Evolutionary conservation across 139 green algal genomes (phyloP).

Genomic region (Closterium sp.): DNA sequence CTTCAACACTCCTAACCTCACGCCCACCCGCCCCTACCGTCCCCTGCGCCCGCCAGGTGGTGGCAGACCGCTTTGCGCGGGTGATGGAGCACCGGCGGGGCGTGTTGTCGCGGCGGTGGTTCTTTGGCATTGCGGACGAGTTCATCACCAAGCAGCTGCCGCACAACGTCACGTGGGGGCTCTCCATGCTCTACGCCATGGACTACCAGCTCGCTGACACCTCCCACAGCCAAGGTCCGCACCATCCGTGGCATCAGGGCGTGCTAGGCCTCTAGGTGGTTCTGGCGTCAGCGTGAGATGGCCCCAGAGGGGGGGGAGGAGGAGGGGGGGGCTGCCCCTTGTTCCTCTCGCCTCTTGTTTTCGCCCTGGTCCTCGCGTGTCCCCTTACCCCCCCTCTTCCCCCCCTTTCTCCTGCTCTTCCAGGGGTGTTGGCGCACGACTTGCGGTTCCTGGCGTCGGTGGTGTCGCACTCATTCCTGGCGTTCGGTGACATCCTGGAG

Average conservation of each 20-base stretch:
- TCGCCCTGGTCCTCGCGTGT: too few species aligned
- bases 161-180: constrained; percentile 75
- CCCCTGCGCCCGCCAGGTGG: constrained; percentile 3
- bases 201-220: constrained; percentile 41
- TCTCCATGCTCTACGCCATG: constrained; percentile 72
- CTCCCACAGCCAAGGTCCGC: not conserved
- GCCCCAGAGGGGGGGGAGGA: too few species aligned
- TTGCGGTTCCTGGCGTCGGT: constrained; percentile 76
- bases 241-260: too few species aligned
- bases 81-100: constrained; percentile 9
- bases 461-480: constrained; percentile 70
- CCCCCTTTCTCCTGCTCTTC: not conserved
- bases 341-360: too few species aligned
- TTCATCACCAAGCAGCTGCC: constrained; percentile 80
- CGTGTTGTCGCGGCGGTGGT: constrained; percentile 55
- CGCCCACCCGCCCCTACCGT: not conserved
- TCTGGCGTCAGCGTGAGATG: too few species aligned
- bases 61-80: not conserved
- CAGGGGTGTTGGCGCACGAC: constrained; percentile 68
- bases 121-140: constrained; percentile 70
- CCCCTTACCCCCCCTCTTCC: not conserved
- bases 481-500: constrained; percentile 74
- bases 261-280: too few species aligned
- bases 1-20: not conserved
- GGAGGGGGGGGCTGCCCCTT: too few species aligned